Conservation (phyloP, 73 alveolate species). For the Paramecium primaurelia region DNA sequence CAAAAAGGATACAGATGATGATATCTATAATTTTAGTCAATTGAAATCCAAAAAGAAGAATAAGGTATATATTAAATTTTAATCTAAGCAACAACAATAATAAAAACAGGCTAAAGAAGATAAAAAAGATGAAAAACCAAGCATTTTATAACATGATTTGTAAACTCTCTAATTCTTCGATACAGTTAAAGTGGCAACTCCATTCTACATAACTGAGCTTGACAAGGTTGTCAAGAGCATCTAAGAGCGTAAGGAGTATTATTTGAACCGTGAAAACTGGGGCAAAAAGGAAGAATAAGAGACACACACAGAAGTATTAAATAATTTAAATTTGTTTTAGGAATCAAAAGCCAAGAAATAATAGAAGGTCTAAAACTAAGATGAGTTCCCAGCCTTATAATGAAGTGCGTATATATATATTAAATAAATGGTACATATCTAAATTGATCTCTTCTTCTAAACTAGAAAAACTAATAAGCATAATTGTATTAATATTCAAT, state of each 20-base stretch:
- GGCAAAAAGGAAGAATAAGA: background rate
- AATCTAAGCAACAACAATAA: background rate
- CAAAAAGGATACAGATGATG: background rate
- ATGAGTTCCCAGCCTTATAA: conserved; percentile 37
- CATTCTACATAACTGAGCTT: background rate
- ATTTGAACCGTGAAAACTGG: conserved; percentile 13
- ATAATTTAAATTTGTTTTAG: background rate
- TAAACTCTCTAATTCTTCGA: conserved; percentile 35
- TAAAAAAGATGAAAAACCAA: background rate
- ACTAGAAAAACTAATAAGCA: too few species aligned
- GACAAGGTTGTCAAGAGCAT: background rate
- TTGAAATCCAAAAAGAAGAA: background rate
- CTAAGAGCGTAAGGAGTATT: background rate
- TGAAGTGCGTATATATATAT: conserved; percentile 31
- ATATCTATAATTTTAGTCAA: background rate
- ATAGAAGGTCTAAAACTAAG: conserved; percentile 13
- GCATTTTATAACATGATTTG: background rate
- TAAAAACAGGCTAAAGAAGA: background rate
- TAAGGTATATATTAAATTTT: background rate
- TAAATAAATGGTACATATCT: background rate
- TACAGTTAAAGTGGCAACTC: conserved; percentile 26
- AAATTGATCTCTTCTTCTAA: conserved; percentile 42
- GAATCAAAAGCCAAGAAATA: background rate
- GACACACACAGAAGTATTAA: background rate
- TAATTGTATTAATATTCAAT: too few species aligned